Conservation (phyloP, 306 rosid species). For the Geum urbanum region DNA sequence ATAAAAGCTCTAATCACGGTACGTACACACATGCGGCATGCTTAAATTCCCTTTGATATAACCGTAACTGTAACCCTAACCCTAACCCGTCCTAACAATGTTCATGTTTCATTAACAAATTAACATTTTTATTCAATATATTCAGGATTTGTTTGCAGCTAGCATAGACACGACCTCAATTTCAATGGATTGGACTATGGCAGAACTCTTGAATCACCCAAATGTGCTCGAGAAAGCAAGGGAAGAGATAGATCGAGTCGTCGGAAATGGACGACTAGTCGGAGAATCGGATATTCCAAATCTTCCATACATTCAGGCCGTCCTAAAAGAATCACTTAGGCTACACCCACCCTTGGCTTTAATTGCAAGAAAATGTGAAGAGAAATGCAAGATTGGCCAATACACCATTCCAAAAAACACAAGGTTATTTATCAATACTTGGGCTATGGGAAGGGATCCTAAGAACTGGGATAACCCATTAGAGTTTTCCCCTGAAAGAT, state of each 20-base stretch:
- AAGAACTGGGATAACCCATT: conserved; percentile 36
- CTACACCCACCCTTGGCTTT: conserved; percentile 52
- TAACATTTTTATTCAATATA: neutral
- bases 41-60: neutral
- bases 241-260: conserved; percentile 35
- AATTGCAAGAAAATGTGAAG: conserved; percentile 31
- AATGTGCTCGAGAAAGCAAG: conserved; percentile 34
- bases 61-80: neutral
- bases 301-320: conserved; percentile 30
- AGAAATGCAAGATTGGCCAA: conserved; percentile 29
- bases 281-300: conserved; percentile 41
- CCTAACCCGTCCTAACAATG: neutral
- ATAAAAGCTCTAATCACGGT: conserved; percentile 45
- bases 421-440: conserved; percentile 31
- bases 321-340: conserved; percentile 41
- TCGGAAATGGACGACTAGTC: conserved; percentile 27
- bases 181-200: conserved; percentile 37
- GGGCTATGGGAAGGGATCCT: conserved; percentile 56
- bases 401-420: conserved; percentile 38
- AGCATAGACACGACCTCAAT: conserved; percentile 36
- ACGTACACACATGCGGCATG: conserved; percentile 10
- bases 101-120: neutral
- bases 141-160: conserved; percentile 44
- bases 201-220: conserved; percentile 49
- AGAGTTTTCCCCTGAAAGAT: conserved; percentile 38